These are phyloP conservation scores for Cinnamomum chago DNA, from an alignment of 164 flowering plant genomes.

Conservation along the genomic window DNA sequence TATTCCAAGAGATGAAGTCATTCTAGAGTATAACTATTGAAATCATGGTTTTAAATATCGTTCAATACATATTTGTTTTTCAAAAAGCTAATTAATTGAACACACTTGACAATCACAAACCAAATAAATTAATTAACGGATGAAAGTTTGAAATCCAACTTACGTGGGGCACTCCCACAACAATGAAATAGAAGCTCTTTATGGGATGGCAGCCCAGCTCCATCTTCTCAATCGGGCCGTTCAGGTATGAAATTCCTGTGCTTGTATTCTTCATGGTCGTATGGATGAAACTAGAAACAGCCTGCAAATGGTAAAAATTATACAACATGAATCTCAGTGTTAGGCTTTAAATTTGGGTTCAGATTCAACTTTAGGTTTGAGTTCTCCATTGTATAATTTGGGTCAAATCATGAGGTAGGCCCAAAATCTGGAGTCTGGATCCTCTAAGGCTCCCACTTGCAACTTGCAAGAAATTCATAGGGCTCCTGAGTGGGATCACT, in stretches of 20 bases:
- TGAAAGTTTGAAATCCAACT: background rate
- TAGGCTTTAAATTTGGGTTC: too few species aligned
- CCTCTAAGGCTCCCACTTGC: too few species aligned
- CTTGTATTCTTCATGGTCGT: background rate
- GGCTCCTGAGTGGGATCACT: too few species aligned
- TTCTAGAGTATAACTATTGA: too few species aligned
- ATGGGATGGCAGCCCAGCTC: background rate
- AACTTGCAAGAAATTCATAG: too few species aligned
- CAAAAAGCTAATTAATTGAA: background rate
- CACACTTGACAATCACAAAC: background rate
- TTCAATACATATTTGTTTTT: background rate
- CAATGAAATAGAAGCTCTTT: background rate
- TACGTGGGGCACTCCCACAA: background rate
- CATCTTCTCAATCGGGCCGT: slow-evolving; percentile 1
- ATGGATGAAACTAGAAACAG: background rate
- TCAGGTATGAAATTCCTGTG: background rate
- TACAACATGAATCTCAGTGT: too few species aligned
- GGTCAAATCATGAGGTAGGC: too few species aligned
- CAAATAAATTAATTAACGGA: background rate
- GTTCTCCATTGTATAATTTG: too few species aligned
- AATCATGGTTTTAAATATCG: too few species aligned
- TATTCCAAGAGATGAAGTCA: background rate
- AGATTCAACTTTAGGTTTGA: too few species aligned
- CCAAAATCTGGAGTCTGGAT: too few species aligned
- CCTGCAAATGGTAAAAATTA: background rate